Evolutionary conservation across 176 grass and related monocot genomes (phyloP).

Genomic region (Zoysia japonica): DNA sequence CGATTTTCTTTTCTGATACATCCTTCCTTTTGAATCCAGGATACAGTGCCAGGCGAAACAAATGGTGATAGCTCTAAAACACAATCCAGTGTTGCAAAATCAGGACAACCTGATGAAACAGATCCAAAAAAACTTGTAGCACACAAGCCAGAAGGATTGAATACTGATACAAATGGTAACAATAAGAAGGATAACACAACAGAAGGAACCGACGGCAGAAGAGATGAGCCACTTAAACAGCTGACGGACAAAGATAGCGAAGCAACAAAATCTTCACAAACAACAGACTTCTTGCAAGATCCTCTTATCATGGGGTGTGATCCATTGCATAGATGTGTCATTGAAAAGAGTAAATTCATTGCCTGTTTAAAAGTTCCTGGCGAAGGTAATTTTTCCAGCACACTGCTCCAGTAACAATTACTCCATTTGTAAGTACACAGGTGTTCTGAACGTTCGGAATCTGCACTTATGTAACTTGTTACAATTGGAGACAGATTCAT

Average conservation of each 20-base stretch:
- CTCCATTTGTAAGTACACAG: not conserved
- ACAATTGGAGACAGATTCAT: constrained; percentile 63
- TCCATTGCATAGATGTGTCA: constrained; percentile 67
- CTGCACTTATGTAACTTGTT: constrained; percentile 19
- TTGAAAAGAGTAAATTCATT: constrained; percentile 65
- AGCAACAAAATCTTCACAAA: constrained; percentile 18
- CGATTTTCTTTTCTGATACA: not conserved
- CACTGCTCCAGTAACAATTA: not conserved
- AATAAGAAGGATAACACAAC: constrained; percentile 43
- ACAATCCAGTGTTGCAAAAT: constrained; percentile 29
- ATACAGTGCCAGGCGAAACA: not conserved
- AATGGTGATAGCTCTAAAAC: constrained; percentile 1
- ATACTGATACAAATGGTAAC: constrained; percentile 26
- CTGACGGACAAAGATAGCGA: constrained; percentile 24
- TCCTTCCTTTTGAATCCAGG: constrained; percentile 44
- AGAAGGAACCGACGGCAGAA: constrained; percentile 29
- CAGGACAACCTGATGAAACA: constrained; percentile 10
- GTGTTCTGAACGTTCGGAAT: not conserved
- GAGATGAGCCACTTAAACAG: constrained; percentile 33
- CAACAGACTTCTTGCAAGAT: constrained; percentile 34
- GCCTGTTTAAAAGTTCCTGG: constrained; percentile 90
- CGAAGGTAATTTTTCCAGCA: constrained; percentile 56
- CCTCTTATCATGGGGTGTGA: constrained; percentile 66
- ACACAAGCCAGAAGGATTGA: constrained; percentile 1
- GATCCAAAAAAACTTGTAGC: constrained; percentile 22